These are phyloP conservation scores for Candida sanyaensis DNA, from an alignment of 1,139 yeast species.

Conservation along the genomic window DNA sequence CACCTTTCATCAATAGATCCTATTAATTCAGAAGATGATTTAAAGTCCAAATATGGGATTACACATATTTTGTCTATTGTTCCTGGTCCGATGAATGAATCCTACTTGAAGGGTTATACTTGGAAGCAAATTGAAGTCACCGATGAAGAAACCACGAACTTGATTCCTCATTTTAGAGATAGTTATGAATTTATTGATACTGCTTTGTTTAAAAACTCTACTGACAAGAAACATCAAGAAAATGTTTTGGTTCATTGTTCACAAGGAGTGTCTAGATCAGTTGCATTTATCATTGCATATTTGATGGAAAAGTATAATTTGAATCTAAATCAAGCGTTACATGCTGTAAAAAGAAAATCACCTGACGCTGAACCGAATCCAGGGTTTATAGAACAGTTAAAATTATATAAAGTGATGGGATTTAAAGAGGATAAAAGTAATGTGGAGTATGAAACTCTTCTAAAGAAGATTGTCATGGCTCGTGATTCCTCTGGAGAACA, in stretches of 20 bases:
- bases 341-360: slow-evolving; percentile 68
- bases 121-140: slow-evolving; percentile 69
- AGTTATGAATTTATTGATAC: slow-evolving; percentile 67
- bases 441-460: slow-evolving; percentile 27
- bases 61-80: slow-evolving; percentile 71
- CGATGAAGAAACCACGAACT: slow-evolving; percentile 64
- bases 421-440: slow-evolving; percentile 26
- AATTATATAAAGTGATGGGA: slow-evolving; percentile 49
- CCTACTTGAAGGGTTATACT: slow-evolving; percentile 47
- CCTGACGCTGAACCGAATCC: slow-evolving; percentile 69
- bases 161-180: slow-evolving; percentile 60
- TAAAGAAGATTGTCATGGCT: slow-evolving; percentile 24
- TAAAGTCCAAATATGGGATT: slow-evolving; percentile 49
- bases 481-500: slow-evolving; percentile 30
- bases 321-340: slow-evolving; percentile 59
- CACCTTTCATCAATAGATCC: slow-evolving; percentile 64
- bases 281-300: slow-evolving; percentile 70
- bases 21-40: slow-evolving; percentile 42
- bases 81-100: slow-evolving; percentile 60
- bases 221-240: slow-evolving; percentile 43
- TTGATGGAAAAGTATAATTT: slow-evolving; percentile 73
- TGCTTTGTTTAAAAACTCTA: slow-evolving; percentile 51
- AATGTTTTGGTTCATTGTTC: slow-evolving; percentile 69
- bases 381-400: slow-evolving; percentile 73
- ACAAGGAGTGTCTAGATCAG: slow-evolving; percentile 88